A percentile compares a stretch with the other conserved stretches of the same genome.
These are phyloP conservation scores for Alnus glutinosa DNA, from an alignment of 306 rosid genomes.

Conservation along the genomic window DNA sequence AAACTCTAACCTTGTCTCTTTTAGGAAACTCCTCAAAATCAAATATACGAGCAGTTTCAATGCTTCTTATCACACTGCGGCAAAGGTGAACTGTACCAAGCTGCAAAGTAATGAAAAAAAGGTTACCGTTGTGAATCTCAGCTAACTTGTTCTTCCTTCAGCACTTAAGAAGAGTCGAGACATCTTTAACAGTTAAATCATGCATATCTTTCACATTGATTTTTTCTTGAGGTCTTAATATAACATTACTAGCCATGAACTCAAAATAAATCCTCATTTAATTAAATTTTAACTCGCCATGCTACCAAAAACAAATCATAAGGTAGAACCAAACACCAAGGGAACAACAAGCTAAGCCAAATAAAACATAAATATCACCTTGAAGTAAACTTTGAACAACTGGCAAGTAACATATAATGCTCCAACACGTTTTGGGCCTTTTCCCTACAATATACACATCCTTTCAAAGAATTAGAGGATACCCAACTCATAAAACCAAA, in stretches of 20 bases:
- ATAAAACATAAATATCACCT: conserved; percentile 47
- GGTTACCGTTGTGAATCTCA: conserved; percentile 23
- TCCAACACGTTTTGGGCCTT: conserved; percentile 96
- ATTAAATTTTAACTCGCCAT: not conserved
- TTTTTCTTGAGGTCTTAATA: not conserved
- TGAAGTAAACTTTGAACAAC: conserved; percentile 89
- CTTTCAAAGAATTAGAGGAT: conserved; percentile 25
- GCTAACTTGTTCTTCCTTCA: conserved; percentile 5
- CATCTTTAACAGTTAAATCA: conserved; percentile 1
- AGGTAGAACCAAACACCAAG: not conserved
- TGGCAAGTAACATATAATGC: conserved; percentile 93
- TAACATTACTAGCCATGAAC: not conserved
- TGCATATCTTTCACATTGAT: not conserved
- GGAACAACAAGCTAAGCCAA: conserved; percentile 14
- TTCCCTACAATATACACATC: conserved; percentile 57
- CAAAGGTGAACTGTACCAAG: conserved; percentile 97
- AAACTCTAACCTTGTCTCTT: conserved; percentile 81
- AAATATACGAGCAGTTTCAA: conserved; percentile 93
- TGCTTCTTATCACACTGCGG: conserved; percentile 95
- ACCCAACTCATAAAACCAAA: conserved; percentile 2
- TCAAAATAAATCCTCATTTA: not conserved
- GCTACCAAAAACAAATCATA: conserved; percentile 15
- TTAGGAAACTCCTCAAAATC: conserved; percentile 97
- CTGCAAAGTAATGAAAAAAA: conserved; percentile 52
- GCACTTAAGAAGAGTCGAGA: not conserved